Base-by-base conservation (phyloP, 2,329 filamentous ascomycete genomes). In the Dryadomyces quercus-mongolicae region DNA sequence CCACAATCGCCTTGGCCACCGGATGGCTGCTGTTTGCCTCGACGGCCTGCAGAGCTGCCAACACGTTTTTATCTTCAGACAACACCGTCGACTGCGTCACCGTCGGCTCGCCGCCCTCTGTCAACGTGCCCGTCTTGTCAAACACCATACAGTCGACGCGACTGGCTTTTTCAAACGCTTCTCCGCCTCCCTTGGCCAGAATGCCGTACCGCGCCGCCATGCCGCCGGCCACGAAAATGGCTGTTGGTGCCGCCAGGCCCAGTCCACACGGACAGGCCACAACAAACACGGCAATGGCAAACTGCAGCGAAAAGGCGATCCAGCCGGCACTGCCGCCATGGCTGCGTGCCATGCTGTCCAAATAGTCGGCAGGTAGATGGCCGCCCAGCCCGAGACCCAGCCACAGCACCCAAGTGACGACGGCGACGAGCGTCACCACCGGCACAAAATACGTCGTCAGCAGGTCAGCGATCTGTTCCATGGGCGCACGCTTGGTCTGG, bases 111-210 rank as follows among this genome's bases (percentile, higher is more conserved):
- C 85, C 86, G 5, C 86, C 73, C 61, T 85, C 72, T 0, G 88
- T 93, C 55, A 94, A 71, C 0, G 88, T 94, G 1, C 88, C 88
- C 0, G 88, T 94, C 74, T 94, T 93, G 74, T 94, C 88, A 64
- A 94, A 93, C 1, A 93, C 85, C 43, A 93, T 82, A 52, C 84
- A 85, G 65, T 89, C 82, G 47, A 91, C 75, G 12, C 78, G 80
- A 64, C 86, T 90, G 4, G 88, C 88, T 69, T 89, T 88, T 66
- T 92, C 86, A 64, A 93, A 92, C 0, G 88, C 88, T 64, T 91
- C 86, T 38, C 88, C 88, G 21, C 88, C 88, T 21, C 88, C 88
- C 67, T 90, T 89, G 60, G 86, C 88, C 1, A 94, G 74, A 54
- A 94, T 89, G 1, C 88, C 88, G 62, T 88, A 71, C 64, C 85